Percentiles rank a stretch among this genome's conserved stretches.
These are phyloP conservation scores for Lophiostoma macrostomum DNA, from an alignment of 495 filamentous ascomycete genomes.

Conservation along the genomic window DNA sequence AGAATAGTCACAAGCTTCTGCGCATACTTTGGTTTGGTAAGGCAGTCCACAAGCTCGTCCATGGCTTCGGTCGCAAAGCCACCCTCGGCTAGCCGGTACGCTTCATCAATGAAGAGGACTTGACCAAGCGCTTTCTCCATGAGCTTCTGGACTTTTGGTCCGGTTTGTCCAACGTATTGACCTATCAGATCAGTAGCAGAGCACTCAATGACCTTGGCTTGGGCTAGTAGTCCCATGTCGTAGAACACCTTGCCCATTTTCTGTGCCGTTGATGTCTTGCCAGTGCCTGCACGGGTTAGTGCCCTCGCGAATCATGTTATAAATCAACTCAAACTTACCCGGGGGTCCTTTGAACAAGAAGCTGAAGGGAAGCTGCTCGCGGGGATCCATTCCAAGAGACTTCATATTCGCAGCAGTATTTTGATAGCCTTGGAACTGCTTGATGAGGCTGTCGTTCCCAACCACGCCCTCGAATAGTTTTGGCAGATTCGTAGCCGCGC, in stretches of 20 bases:
- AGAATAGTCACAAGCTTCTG: conserved; percentile 70
- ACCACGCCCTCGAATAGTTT: conserved; percentile 64
- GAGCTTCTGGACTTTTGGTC: conserved; percentile 57
- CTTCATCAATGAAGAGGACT: conserved; percentile 68
- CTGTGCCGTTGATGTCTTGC: conserved; percentile 69
- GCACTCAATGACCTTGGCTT: conserved; percentile 41
- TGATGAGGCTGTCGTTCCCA: conserved; percentile 62
- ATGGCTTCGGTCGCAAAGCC: conserved; percentile 67
- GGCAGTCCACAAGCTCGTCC: conserved; percentile 67
- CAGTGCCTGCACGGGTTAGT: conserved; percentile 53
- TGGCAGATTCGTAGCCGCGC: conserved; percentile 50
- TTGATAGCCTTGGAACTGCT: conserved; percentile 59
- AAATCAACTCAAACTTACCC: conserved; percentile 46
- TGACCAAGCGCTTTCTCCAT: conserved; percentile 60
- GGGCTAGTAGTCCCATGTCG: conserved; percentile 51
- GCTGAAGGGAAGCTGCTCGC: conserved; percentile 56
- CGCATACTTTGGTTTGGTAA: conserved; percentile 61
- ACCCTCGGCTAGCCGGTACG: conserved; percentile 58
- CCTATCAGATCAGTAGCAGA: conserved; percentile 45
- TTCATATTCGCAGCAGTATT: conserved; percentile 52
- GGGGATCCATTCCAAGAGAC: conserved; percentile 53
- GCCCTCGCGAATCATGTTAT: neutral
- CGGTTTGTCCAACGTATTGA: conserved; percentile 57
- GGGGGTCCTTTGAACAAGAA: conserved; percentile 65
- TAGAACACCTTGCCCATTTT: conserved; percentile 74